Conservation (phyloP, 2,329 filamentous ascomycete species). For the Pyrenophora teres region DNA sequence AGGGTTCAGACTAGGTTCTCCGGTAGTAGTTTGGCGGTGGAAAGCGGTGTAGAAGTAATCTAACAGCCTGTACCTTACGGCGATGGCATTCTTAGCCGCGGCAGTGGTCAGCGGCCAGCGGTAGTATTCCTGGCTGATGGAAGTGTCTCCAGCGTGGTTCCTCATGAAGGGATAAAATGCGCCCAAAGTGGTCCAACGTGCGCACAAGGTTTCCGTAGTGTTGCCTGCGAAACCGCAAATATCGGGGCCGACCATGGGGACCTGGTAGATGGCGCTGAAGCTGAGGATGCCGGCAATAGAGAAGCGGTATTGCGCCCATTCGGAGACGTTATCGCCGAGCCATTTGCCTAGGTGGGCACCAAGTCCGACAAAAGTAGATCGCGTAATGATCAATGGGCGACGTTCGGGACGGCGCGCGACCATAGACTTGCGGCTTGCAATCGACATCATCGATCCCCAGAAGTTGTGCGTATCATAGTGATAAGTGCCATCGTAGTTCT, state of each 20-base stretch:
- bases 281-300: conserved; percentile 50
- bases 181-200: conserved; percentile 73
- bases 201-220: conserved; percentile 70
- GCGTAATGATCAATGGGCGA: conserved; percentile 73
- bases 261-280: conserved; percentile 53
- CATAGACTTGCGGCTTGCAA: conserved; percentile 69
- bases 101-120: conserved; percentile 57
- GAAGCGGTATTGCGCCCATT: conserved; percentile 51
- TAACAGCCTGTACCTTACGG: conserved; percentile 71
- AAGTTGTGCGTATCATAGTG: conserved; percentile 79
- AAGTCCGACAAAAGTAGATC: conserved; percentile 75
- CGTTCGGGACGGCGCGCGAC: conserved; percentile 63
- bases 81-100: conserved; percentile 69
- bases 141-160: conserved; percentile 66
- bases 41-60: conserved; percentile 79
- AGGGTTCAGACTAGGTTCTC: conserved; percentile 68
- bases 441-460: conserved; percentile 76
- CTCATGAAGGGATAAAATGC: conserved; percentile 77
- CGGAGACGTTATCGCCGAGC: conserved; percentile 59
- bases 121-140: conserved; percentile 66
- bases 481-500: conserved; percentile 68
- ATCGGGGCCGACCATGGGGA: conserved; percentile 60
- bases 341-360: conserved; percentile 64
- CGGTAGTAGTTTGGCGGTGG: conserved; percentile 62
- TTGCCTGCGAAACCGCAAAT: conserved; percentile 75